These are phyloP conservation scores for Pythium insidiosum DNA, from an alignment of 352 stramenopile species.

Conservation along the genomic window DNA sequence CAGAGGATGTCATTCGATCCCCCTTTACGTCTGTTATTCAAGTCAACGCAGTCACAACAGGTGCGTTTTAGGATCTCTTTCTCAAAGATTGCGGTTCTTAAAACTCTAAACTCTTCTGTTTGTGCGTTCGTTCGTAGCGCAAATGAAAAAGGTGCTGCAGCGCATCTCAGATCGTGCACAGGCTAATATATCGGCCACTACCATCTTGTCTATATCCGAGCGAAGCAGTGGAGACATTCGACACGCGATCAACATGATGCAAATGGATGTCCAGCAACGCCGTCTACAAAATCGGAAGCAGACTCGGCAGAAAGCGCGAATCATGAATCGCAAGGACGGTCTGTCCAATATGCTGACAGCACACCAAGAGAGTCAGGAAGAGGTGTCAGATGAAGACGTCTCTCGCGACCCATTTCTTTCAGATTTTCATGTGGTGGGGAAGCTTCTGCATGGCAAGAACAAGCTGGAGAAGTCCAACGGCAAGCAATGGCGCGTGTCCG, in stretches of 20 bases:
- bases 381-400: conserved; percentile 2
- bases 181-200: conserved; percentile 12
- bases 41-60: conserved; percentile 71
- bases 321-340: too few relatives aligned
- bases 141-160: conserved; percentile 64
- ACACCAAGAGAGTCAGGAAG: neutral
- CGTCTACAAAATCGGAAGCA: neutral
- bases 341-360: neutral
- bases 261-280: conserved; percentile 20
- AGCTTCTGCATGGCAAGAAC: conserved; percentile 53
- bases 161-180: conserved; percentile 32
- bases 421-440: conserved; percentile 75
- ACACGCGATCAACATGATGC: conserved; percentile 73
- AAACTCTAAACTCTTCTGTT: too few relatives aligned
- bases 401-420: conserved; percentile 70
- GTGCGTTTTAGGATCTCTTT: conserved; percentile 17
- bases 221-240: conserved; percentile 68
- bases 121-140: conserved; percentile 15
- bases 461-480: conserved; percentile 4
- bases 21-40: conserved; percentile 62
- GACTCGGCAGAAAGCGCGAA: too few relatives aligned
- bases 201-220: conserved; percentile 47
- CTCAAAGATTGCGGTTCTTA: neutral
- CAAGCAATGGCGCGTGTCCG: conserved; percentile 7
- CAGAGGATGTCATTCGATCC: conserved; percentile 52